phyloP scores from a whole-genome alignment of 805 yeast species.

The Yamadazyma philogaea region DNA sequence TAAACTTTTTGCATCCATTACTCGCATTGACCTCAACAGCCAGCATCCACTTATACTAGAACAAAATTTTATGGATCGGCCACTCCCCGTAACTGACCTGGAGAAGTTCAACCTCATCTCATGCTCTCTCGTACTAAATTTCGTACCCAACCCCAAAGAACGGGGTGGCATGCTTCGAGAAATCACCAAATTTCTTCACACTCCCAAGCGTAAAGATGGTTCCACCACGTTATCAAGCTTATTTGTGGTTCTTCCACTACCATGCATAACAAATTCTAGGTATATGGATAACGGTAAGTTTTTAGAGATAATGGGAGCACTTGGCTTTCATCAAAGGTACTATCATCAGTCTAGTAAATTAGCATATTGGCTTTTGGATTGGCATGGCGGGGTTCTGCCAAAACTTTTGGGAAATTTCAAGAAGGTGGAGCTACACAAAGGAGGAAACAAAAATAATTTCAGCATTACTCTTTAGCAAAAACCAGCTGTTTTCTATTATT shows the following conservation, averaged over 20 bases:
- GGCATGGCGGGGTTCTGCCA: slow-evolving; percentile 31
- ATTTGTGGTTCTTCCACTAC: slow-evolving; percentile 83
- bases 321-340: slow-evolving; percentile 56
- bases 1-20: slow-evolving; percentile 48
- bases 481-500: not conserved
- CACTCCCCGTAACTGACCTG: slow-evolving; percentile 44
- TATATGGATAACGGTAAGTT: slow-evolving; percentile 54
- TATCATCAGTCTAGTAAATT: slow-evolving; percentile 66
- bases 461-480: slow-evolving; percentile 4
- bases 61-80: slow-evolving; percentile 84
- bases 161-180: slow-evolving; percentile 78
- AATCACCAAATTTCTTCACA: slow-evolving; percentile 51
- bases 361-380: slow-evolving; percentile 65
- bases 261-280: slow-evolving; percentile 81
- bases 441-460: slow-evolving; percentile 67
- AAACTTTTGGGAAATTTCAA: slow-evolving; percentile 16
- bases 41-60: slow-evolving; percentile 67
- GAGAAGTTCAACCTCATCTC: slow-evolving; percentile 67
- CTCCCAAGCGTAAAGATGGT: not conserved
- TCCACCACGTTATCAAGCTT: slow-evolving; percentile 33
- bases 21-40: slow-evolving; percentile 75
- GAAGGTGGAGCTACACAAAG: slow-evolving; percentile 54
- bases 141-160: slow-evolving; percentile 67
- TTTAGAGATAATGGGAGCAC: slow-evolving; percentile 43
- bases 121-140: slow-evolving; percentile 83